Evolutionary conservation across 176 grass and related monocot species (phyloP).

Genomic region (Paspalum vaginatum): DNA sequence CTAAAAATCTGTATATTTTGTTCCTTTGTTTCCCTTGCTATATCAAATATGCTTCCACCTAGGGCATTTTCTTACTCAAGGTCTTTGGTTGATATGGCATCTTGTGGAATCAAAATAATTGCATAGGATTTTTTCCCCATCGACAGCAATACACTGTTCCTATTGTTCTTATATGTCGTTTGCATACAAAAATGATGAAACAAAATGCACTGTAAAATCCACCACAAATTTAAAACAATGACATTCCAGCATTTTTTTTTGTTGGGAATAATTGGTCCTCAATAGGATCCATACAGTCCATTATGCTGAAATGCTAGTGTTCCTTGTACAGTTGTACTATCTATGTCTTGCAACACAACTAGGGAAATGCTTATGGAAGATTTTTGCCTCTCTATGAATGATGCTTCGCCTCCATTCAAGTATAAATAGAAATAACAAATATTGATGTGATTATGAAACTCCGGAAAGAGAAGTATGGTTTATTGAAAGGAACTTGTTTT

Average conservation of each 20-base stretch:
- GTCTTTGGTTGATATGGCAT: neutral
- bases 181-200: neutral
- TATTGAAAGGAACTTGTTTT: constrained; percentile 41
- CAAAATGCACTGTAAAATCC: neutral
- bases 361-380: neutral
- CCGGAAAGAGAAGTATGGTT: constrained; percentile 28
- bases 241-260: neutral
- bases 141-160: neutral
- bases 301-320: neutral
- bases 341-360: neutral
- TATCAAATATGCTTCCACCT: neutral
- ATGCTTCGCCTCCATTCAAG: neutral
- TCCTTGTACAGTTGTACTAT: neutral
- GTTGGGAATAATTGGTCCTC: neutral
- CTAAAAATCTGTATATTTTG: neutral
- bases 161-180: neutral
- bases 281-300: neutral
- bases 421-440: neutral
- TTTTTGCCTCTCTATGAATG: neutral
- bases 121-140: neutral
- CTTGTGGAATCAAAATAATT: neutral
- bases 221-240: neutral
- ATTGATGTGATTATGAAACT: neutral
- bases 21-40: neutral
- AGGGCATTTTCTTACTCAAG: too few relatives aligned